Conservation (phyloP, 305 asterid species). For the Galium porrigens region DNA sequence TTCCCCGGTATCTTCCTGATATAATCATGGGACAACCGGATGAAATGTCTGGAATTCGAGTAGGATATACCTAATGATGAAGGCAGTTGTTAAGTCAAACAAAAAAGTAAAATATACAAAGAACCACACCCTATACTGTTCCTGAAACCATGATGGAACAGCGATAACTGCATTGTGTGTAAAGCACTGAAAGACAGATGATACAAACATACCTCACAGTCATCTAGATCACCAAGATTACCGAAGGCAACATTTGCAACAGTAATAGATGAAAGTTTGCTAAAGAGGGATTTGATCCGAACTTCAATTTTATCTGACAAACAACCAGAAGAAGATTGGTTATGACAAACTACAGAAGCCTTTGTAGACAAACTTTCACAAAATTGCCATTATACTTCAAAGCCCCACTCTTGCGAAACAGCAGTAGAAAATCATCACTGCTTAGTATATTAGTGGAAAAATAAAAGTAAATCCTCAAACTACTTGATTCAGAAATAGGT, state of each 20-base stretch:
- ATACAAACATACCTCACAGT: slow-evolving; percentile 47
- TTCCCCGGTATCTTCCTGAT: slow-evolving; percentile 74
- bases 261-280: slow-evolving; percentile 51
- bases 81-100: slow-evolving; percentile 2
- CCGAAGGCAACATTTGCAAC: slow-evolving; percentile 57
- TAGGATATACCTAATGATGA: slow-evolving; percentile 54
- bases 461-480: not conserved
- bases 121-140: not conserved
- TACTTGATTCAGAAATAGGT: too few species aligned
- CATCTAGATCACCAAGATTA: slow-evolving; percentile 47
- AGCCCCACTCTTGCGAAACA: not conserved
- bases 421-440: not conserved
- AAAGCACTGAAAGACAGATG: not conserved
- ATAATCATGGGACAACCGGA: slow-evolving; percentile 61
- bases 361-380: not conserved
- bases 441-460: not conserved
- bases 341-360: not conserved
- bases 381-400: not conserved
- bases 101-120: not conserved
- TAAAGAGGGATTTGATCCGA: slow-evolving; percentile 47
- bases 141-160: not conserved
- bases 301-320: slow-evolving; percentile 58
- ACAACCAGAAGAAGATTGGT: slow-evolving; percentile 9
- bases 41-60: slow-evolving; percentile 69
- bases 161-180: not conserved